Base-by-base conservation (phyloP, 2,329 filamentous ascomycete species). In the Talaromyces sp. region DNA sequence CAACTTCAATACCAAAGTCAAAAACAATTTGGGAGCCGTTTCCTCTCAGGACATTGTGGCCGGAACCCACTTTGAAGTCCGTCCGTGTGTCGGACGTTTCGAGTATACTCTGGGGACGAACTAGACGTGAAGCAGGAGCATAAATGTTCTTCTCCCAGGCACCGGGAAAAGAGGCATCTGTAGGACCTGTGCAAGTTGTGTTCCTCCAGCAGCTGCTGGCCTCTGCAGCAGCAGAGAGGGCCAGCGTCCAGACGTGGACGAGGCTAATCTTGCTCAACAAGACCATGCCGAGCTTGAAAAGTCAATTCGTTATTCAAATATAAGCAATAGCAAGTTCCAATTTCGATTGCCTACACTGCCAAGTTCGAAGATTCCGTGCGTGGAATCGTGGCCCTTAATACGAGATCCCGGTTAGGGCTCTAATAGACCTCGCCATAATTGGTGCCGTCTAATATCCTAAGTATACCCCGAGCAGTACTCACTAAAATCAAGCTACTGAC, bases 1-100 rank as follows among this genome's bases (percentile, higher is more conserved):
- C 85, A 5, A 87, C 84, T 70, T 87, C 84, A 27, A 81, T 77
- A 3, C 85, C 85, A 70, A 88, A 88, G 72, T 88, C 86, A 64
- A 86, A 85, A 1, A 87, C 81, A 1, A 85, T 72, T n/a, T 79
- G 77, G 3, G 83, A 84, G 11, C 82, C 83, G 69, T 86, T 85
- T 11, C 79, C 78, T 9, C 69, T 67, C 5, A 84, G 71, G 1
- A 68, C 70, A 2, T 72, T 70, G 15, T 50, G 73, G 69, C 6
- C 73, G 64, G 71, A 78, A 77, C 47, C 67, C 35, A 5, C 72
- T 72, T 70, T 76, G 11, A 62, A 65, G 25, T 69, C 60, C n/a
- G 67, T 75, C 62, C 65, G 66, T 43, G 67, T 73, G 56, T 70
- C 76, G 63, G 70, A 78, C 3, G 69, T 70, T 1, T 77, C 77